Base-by-base conservation (phyloP, 2,329 filamentous ascomycete species). In the Penicillium sp. region DNA sequence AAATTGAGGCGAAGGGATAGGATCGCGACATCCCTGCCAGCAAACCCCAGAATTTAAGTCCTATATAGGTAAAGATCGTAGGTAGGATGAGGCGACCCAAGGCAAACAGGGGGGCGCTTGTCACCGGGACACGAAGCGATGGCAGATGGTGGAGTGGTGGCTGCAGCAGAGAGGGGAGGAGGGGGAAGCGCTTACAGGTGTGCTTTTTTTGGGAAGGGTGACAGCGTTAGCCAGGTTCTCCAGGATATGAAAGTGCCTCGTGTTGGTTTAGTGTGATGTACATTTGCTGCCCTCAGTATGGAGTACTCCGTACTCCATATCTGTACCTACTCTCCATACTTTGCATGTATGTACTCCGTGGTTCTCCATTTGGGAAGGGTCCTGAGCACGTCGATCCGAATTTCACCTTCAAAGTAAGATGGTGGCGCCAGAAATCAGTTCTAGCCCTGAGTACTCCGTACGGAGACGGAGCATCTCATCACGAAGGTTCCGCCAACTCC, bases 21-120 rank as follows among this genome's bases (percentile, higher is more conserved):
- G 55, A 52, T 56, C 29, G 26, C 44, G 21, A 45, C 44, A 57
- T 59, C 55, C 55, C 55, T 28, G 47, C 46, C 40, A 49, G 37
- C 26, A 62, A n/a, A 58, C 56, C 60, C 60, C 60, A 63, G 60
- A 62, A 58, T 54, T 31, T 28, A 19, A 18, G 43, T 19, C 55
- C 55, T 9, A 39, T 49, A 57, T 48, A 57, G 60, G 62, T 36
- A 63, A 60, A 7, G 61, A 64, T 65, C 61, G 36, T 29, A 47
- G 34, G n/a, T 24, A 34, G 43, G 47, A 55, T 55, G 52, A 55
- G 42, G 49, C 56, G 49, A 48, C 46, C 48, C 44, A 21, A 48
- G 40, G 56, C 53, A 55, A 54, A 55, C 54, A 58, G 50, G 55
- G 53, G 56, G 50, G 29, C 24, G 26, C 18, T 28, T 46, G 47